These are phyloP conservation scores for Hamamelis virginiana DNA, from an alignment of 164 flowering plant genomes.

Conservation along the genomic window DNA sequence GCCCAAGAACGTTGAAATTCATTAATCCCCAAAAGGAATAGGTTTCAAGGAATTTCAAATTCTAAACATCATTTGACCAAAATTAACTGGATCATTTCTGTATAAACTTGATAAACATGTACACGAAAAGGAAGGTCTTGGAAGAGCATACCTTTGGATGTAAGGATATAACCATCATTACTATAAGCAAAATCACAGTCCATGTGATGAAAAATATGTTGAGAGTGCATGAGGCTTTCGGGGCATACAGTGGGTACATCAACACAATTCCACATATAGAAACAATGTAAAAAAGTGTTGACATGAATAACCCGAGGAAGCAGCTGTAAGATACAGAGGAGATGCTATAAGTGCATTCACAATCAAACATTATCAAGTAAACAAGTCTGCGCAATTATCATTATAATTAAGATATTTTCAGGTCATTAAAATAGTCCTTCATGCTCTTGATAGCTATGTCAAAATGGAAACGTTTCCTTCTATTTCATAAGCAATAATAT, in stretches of 20 bases:
- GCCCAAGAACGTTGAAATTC: no score
- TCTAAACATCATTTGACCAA: not conserved
- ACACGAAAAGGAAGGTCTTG: not conserved
- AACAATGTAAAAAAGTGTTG: constrained; percentile 66
- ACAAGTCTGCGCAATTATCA: not conserved
- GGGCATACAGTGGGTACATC: constrained; percentile 59
- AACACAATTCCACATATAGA: constrained; percentile 63
- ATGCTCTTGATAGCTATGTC: no score
- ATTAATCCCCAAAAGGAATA: no score
- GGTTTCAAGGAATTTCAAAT: not conserved
- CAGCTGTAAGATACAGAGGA: constrained; percentile 37
- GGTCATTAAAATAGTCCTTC: no score
- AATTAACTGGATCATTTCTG: not conserved
- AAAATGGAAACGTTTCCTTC: no score
- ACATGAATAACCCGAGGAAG: constrained; percentile 66
- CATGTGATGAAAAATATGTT: constrained; percentile 92
- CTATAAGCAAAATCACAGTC: constrained; percentile 66
- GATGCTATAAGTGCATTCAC: not conserved
- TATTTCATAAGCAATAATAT: no score
- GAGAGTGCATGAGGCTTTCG: constrained; percentile 47
- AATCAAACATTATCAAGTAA: not conserved
- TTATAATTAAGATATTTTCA: not conserved
- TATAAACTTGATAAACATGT: not conserved
- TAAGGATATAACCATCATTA: constrained; percentile 71
- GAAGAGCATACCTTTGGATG: constrained; percentile 67